A percentile compares a stretch with the other conserved stretches of the same genome.
phyloP scores from a whole-genome alignment of 208 protist species.

The Trypanosomatidae sp. region DNA sequence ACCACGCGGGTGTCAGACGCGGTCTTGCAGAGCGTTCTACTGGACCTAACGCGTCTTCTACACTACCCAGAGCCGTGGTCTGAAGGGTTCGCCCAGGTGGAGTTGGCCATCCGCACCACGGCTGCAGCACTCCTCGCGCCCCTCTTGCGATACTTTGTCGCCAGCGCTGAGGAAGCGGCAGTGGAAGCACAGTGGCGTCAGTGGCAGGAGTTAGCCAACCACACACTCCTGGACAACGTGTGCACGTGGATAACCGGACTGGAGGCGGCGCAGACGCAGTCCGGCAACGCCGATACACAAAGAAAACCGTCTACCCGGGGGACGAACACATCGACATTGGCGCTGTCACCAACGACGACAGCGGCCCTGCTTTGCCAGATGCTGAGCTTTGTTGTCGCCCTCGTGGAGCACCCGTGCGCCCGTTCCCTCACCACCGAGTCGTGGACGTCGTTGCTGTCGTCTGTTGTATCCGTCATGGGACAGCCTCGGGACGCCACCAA shows the following conservation, averaged over 20 bases:
- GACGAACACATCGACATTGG: neutral
- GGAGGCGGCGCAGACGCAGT: slow-evolving; percentile 12
- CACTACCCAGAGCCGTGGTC: slow-evolving; percentile 26
- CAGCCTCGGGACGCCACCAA: slow-evolving; percentile 16
- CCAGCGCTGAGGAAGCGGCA: slow-evolving; percentile 13
- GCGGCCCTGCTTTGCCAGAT: slow-evolving; percentile 12
- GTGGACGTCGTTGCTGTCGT: slow-evolving; percentile 27
- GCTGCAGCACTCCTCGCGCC: slow-evolving; percentile 15
- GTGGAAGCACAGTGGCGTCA: slow-evolving; percentile 28
- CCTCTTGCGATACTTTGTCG: slow-evolving; percentile 14
- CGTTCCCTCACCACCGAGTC: slow-evolving; percentile 20
- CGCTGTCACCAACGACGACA: neutral
- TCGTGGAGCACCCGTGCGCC: slow-evolving; percentile 31
- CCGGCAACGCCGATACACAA: neutral
- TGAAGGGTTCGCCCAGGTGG: neutral
- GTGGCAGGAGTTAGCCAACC: slow-evolving; percentile 20
- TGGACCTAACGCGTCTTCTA: slow-evolving; percentile 15
- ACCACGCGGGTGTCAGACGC: slow-evolving; percentile 2
- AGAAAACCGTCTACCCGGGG: neutral
- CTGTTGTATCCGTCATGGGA: slow-evolving; percentile 17
- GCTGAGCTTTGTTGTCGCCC: slow-evolving; percentile 20
- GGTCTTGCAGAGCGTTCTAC: slow-evolving; percentile 1
- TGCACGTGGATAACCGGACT: slow-evolving; percentile 15
- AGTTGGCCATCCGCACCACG: slow-evolving; percentile 9
- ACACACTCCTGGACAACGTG: slow-evolving; percentile 21